Conservation (phyloP, 371 early-diverging fungal species). For the Phascolomyces articulosus region DNA sequence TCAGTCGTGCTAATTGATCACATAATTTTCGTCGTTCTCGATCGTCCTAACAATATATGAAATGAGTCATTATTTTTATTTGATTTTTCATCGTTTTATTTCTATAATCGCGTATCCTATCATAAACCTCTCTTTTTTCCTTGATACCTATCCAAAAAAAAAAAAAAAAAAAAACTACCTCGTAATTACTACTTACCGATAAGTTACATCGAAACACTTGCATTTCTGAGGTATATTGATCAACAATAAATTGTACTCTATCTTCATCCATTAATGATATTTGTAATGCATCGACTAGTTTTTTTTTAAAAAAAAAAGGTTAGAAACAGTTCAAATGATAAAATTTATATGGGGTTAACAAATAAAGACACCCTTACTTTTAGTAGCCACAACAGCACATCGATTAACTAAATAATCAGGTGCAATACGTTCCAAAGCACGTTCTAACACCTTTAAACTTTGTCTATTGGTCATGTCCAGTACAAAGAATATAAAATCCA, state of each 20-base stretch:
- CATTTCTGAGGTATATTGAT: conserved; percentile 2
- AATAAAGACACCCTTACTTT: too few species aligned
- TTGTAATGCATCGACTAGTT: conserved; percentile 28
- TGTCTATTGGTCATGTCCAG: conserved; percentile 34
- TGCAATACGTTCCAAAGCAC: conserved; percentile 14
- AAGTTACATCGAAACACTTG: not conserved
- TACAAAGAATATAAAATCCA: conserved; percentile 32
- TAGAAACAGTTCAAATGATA: too few species aligned
- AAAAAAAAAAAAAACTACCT: not conserved
- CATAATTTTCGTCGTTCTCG: conserved; percentile 5
- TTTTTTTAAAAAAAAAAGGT: too few species aligned
- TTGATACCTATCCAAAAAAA: not conserved
- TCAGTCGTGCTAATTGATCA: conserved; percentile 9
- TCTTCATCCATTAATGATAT: conserved; percentile 19
- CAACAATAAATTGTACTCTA: conserved; percentile 12
- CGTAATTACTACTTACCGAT: not conserved
- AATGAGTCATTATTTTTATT: not conserved
- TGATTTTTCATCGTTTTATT: too few species aligned
- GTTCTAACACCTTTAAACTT: conserved; percentile 18
- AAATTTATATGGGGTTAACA: too few species aligned
- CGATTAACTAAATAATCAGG: conserved; percentile 24
- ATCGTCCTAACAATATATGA: not conserved
- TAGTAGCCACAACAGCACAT: conserved; percentile 32
- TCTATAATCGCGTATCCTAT: too few species aligned
- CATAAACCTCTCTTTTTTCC: not conserved